Evolutionary conservation across 192 early-diverging fungal species (phyloP), one percentile per base, ranked within the genome.

Genomic region (Coemansia sp.): DNA sequence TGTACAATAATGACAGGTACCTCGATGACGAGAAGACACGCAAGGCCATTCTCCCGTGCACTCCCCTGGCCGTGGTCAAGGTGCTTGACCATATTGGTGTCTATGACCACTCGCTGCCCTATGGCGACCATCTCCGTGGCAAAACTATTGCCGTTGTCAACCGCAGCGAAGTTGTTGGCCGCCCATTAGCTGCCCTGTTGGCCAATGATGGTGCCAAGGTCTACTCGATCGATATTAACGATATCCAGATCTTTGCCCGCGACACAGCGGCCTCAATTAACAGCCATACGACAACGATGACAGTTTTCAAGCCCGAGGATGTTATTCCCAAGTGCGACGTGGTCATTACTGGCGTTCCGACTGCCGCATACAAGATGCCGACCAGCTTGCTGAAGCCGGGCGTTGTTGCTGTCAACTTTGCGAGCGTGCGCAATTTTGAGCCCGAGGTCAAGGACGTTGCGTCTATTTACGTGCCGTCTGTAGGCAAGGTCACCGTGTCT

Each of bases 191-290:
- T 11, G 95, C 96, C 9, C 83, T 99, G 63, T 83, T 99, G 36
- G 97, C 97, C 59, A 98, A 99, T 77, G 97, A 99, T 65, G 97
- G 97, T 35, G 97, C 96, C 63, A 95, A 91, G 73, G 96, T 98
- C 7, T 97, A 90, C 82, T 95, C 94, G 13, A 90, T 97, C 33
- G 97, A 99, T 74, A 90, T 95, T 40, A 88, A 87, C 75, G 92
- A 93, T 59, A 86, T 96, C 48, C 86, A 94, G 74, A 74, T 87
- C 46, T 93, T 92, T 62, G 85, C 85, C 51, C 90, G 92, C 65
- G 91, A 88, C 31, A 70, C 77, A n/a, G 86, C 73, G 20, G 82
- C 89, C 7, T 76, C 88, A 40, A 77, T 89, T 53, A 82, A 82
- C 69, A 89, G 85, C 66, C 88, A 94, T 69, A 78, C 89, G 40